Conservation (phyloP, 495 filamentous ascomycete genomes). For the Penicillium odoratum region DNA sequence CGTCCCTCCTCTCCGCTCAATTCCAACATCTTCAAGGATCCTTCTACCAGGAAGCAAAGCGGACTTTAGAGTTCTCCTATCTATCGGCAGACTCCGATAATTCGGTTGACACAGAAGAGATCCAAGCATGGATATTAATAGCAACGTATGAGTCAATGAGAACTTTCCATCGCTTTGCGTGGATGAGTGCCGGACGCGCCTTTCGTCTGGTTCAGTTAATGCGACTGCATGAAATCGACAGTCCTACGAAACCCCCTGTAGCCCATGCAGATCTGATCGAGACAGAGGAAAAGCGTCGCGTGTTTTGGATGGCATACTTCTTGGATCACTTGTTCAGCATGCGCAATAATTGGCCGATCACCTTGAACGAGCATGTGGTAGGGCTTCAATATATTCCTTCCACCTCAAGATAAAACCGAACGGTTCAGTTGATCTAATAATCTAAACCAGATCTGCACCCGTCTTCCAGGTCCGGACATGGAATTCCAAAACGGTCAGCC, state of each 20-base stretch:
- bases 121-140: constrained; percentile 53
- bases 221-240: constrained; percentile 51
- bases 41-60: constrained; percentile 27
- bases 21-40: constrained; percentile 17
- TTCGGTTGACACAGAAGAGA: constrained; percentile 20
- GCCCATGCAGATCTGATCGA: constrained; percentile 15
- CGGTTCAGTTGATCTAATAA: neutral
- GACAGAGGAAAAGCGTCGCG: constrained; percentile 48
- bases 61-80: constrained; percentile 11
- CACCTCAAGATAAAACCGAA: neutral
- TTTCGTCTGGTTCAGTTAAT: constrained; percentile 52
- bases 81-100: neutral
- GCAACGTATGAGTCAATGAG: constrained; percentile 49
- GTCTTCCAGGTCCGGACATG: neutral
- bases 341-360: constrained; percentile 45
- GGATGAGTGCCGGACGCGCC: constrained; percentile 52
- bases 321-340: constrained; percentile 52
- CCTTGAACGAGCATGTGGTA: constrained; percentile 53
- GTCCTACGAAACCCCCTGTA: constrained; percentile 4
- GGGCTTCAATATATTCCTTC: neutral
- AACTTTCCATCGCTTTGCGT: constrained; percentile 43
- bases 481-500: neutral
- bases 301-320: constrained; percentile 57
- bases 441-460: neutral
- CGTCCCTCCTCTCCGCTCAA: constrained; percentile 26